These are phyloP conservation scores for Chlorencoelia australis DNA, from an alignment of 2,329 filamentous ascomycete species.

Conservation along the genomic window DNA sequence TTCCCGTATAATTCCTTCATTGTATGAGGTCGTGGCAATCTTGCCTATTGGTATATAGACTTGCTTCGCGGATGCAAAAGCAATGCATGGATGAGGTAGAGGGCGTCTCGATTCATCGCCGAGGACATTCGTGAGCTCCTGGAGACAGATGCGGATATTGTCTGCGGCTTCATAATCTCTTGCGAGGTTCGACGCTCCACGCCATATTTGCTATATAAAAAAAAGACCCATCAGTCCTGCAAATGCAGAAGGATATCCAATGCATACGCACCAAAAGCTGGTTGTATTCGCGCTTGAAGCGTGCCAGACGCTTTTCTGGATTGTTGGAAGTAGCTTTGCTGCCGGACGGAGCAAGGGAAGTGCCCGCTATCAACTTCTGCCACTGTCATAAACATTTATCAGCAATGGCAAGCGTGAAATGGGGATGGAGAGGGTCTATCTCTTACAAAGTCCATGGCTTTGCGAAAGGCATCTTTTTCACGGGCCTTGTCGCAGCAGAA, in stretches of 20 bases:
- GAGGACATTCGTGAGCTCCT: constrained; percentile 60
- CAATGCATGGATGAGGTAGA: constrained; percentile 82
- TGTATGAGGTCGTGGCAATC: constrained; percentile 74
- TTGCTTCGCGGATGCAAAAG: constrained; percentile 75
- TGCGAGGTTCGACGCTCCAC: constrained; percentile 49
- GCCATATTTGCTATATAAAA: constrained; percentile 47
- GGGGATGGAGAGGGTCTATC: background rate
- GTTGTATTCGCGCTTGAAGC: constrained; percentile 57
- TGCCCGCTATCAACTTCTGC: constrained; percentile 56
- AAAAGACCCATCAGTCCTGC: constrained; percentile 7
- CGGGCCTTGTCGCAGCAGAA: background rate
- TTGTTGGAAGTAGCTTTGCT: constrained; percentile 52
- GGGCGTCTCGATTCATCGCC: constrained; percentile 83
- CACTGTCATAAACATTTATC: constrained; percentile 36
- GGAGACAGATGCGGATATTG: constrained; percentile 50
- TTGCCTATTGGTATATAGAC: constrained; percentile 85
- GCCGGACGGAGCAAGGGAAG: constrained; percentile 43
- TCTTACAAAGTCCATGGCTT: constrained; percentile 24
- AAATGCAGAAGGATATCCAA: background rate
- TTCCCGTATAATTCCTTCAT: constrained; percentile 77
- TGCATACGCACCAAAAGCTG: constrained; percentile 44
- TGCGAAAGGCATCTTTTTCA: background rate
- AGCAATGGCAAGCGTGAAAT: background rate
- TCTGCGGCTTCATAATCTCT: constrained; percentile 52
- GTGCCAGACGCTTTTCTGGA: constrained; percentile 52